Evolutionary conservation across 2,329 filamentous ascomycete genomes (phyloP).

Genomic region (Trichoderma atroviride): DNA sequence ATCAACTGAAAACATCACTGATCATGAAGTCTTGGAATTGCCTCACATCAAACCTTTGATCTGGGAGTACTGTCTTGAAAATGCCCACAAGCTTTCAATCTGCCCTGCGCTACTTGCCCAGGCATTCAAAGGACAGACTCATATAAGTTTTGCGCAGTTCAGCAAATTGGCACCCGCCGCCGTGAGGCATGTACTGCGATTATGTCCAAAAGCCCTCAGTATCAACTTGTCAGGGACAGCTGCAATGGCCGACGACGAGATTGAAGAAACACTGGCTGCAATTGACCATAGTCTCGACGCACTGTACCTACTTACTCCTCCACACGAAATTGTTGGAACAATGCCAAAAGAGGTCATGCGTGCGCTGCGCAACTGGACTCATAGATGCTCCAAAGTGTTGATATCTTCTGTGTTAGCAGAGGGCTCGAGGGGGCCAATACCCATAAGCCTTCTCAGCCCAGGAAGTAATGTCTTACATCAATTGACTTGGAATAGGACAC

Average conservation of each 20-base stretch:
- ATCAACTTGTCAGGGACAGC: slow-evolving; percentile 8
- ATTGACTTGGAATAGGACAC: not conserved
- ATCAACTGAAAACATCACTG: not conserved
- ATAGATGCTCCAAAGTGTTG: not conserved
- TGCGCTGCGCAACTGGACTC: not conserved
- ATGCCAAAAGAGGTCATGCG: not conserved
- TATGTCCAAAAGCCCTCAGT: not conserved
- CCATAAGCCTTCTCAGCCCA: not conserved
- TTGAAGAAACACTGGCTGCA: not conserved
- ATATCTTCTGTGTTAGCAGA: not conserved
- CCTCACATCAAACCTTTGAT: not conserved
- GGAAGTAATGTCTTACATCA: not conserved
- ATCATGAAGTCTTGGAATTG: not conserved
- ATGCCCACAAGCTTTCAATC: not conserved
- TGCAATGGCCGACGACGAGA: not conserved
- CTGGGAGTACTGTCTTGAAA: not conserved
- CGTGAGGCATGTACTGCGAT: not conserved
- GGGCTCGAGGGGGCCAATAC: not conserved
- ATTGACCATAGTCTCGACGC: slow-evolving; percentile 8
- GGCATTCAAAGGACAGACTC: not conserved
- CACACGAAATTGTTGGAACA: not conserved
- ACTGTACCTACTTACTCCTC: slow-evolving; percentile 2
- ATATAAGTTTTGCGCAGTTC: not conserved
- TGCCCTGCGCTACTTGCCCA: not conserved
- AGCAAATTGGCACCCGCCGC: not conserved